A percentile compares a stretch with the other conserved stretches of the same genome.
These are phyloP conservation scores for Erodium chrysanthum DNA, from an alignment of 441 rosid genomes.

Conservation along the genomic window DNA sequence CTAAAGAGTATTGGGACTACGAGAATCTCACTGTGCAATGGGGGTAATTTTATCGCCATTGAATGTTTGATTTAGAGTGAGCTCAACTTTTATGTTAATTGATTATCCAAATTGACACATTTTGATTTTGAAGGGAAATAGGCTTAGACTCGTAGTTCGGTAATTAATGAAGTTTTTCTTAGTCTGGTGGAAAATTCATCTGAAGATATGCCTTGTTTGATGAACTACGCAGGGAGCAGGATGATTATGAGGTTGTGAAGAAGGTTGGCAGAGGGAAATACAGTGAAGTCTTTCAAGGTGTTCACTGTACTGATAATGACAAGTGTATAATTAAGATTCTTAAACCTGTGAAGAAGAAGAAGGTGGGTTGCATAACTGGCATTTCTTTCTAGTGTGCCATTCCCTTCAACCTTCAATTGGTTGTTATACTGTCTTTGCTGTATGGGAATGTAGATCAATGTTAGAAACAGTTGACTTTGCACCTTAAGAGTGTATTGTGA, in stretches of 20 bases:
- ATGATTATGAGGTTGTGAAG: constrained; percentile 93
- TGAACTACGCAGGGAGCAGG: constrained; percentile 55
- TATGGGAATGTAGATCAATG: not conserved
- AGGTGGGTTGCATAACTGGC: constrained; percentile 32
- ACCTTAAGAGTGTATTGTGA: not conserved
- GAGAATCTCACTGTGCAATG: constrained; percentile 88
- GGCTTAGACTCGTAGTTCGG: not conserved
- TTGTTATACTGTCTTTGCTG: not conserved
- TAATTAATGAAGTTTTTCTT: not conserved
- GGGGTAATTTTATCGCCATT: constrained; percentile 42
- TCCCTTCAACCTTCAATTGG: no score
- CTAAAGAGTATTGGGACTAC: constrained; percentile 93
- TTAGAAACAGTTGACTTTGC: not conserved
- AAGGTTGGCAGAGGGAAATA: constrained; percentile 95
- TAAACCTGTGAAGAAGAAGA: constrained; percentile 96
- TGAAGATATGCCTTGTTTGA: not conserved
- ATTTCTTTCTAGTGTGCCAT: not conserved
- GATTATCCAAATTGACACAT: no score
- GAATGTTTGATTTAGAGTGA: not conserved
- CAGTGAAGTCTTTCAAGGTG: constrained; percentile 93
- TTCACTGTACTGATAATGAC: constrained; percentile 65
- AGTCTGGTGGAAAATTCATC: not conserved
- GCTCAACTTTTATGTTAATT: no score
- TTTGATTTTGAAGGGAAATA: not conserved
- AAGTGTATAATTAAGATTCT: constrained; percentile 89